A percentile compares a stretch with the other conserved stretches of the same genome.
Evolutionary conservation across 164 flowering plant species (phyloP).

Genomic region (Litsea cubeba): DNA sequence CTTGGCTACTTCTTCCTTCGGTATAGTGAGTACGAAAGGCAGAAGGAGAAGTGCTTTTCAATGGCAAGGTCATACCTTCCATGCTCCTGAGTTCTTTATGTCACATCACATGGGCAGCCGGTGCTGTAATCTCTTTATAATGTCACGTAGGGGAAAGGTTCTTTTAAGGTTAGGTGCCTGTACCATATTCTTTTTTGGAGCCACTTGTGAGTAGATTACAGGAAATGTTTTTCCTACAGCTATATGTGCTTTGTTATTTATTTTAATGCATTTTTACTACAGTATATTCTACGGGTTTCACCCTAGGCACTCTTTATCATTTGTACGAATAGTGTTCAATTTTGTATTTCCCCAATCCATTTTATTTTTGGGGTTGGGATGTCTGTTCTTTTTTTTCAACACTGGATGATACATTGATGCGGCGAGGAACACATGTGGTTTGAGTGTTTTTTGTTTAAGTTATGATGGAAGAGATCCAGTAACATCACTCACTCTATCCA

Average conservation of each 20-base stretch:
- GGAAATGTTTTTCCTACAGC: neutral
- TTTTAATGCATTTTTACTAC: neutral
- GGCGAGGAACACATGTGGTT: neutral
- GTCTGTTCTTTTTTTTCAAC: neutral
- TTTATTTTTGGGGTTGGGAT: neutral
- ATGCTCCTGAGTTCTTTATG: neutral
- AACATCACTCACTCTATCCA: no score
- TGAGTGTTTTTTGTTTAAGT: no score
- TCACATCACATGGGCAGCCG: no score
- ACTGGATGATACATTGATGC: no score
- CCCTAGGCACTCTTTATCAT: neutral
- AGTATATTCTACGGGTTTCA: neutral
- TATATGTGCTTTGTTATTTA: neutral
- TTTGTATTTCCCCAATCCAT: neutral
- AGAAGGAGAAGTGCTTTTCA: slow-evolving; percentile 45
- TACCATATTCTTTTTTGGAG: slow-evolving; percentile 5
- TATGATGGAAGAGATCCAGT: no score
- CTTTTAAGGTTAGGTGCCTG: neutral
- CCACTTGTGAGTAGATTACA: neutral
- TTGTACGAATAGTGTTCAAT: slow-evolving; percentile 1
- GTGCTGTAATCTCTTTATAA: neutral
- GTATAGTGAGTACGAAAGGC: slow-evolving; percentile 68
- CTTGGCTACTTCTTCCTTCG: slow-evolving; percentile 87
- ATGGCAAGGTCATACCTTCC: slow-evolving; percentile 48
- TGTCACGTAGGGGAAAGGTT: neutral